Percentiles rank a stretch among this genome's conserved stretches.
Evolutionary conservation across 768 basidiomycete genomes (phyloP).

Genomic region (Lactarius akahatsu): DNA sequence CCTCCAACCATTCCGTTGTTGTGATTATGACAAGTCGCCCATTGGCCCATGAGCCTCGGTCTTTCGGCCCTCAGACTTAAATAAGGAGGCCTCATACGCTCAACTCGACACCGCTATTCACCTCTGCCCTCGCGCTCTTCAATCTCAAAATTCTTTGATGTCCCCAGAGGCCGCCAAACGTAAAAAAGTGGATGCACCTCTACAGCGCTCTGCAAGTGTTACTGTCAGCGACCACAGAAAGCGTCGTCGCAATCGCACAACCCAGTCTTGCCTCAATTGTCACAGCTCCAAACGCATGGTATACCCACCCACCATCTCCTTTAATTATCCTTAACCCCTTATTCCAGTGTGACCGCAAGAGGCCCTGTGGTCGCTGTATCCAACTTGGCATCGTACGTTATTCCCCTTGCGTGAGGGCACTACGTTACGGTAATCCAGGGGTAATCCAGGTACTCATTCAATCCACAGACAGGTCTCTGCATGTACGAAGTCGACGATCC

Average conservation of each 20-base stretch:
- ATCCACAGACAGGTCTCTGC: slow-evolving; percentile 67
- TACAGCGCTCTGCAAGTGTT: slow-evolving; percentile 32
- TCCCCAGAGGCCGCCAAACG: slow-evolving; percentile 33
- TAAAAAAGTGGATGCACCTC: slow-evolving; percentile 35
- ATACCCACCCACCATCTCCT: slow-evolving; percentile 17
- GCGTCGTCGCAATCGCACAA: slow-evolving; percentile 68
- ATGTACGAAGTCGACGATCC: slow-evolving; percentile 84
- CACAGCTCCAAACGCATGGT: slow-evolving; percentile 76
- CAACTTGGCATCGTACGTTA: slow-evolving; percentile 42
- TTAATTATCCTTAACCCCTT: slow-evolving; percentile 1
- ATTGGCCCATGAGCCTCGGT: neutral
- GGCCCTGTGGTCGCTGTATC: slow-evolving; percentile 48
- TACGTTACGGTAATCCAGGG: too few relatives aligned
- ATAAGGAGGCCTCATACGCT: neutral
- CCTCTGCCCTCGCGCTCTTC: neutral
- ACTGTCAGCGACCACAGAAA: slow-evolving; percentile 57
- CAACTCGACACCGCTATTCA: neutral
- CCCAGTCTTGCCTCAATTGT: slow-evolving; percentile 71
- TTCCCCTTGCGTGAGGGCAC: neutral
- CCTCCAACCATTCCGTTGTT: neutral
- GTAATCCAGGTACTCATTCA: neutral
- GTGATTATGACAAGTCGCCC: neutral
- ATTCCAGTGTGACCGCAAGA: slow-evolving; percentile 47
- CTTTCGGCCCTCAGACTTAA: slow-evolving; percentile 5
- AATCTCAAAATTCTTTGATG: slow-evolving; percentile 29